These are phyloP conservation scores for Camelina neglecta DNA, from an alignment of 345 rosid genomes.

Conservation along the genomic window DNA sequence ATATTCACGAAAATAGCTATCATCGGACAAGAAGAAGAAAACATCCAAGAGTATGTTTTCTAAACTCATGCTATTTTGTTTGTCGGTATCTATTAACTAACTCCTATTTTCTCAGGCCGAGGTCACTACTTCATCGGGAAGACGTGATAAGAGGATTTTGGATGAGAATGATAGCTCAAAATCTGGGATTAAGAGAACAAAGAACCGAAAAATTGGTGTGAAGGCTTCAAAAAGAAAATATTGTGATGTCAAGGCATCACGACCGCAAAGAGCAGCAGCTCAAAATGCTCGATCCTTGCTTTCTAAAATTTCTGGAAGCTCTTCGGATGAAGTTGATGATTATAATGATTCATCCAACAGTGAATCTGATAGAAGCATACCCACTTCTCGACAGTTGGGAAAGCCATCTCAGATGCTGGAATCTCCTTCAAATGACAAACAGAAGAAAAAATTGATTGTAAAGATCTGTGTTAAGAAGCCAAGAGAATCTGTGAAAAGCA, in stretches of 20 bases:
- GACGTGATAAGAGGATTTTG: constrained; percentile 78
- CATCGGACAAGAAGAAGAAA: constrained; percentile 71
- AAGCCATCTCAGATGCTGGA: constrained; percentile 51
- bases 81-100: constrained; percentile 39
- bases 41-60: constrained; percentile 62
- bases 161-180: constrained; percentile 66
- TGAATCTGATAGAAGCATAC: constrained; percentile 56
- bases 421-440: constrained; percentile 56
- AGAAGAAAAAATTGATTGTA: constrained; percentile 72
- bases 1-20: constrained; percentile 55
- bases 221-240: constrained; percentile 65
- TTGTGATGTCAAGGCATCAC: constrained; percentile 63
- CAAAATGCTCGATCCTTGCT: constrained; percentile 86
- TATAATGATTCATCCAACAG: constrained; percentile 65
- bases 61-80: constrained; percentile 29
- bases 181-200: constrained; percentile 53
- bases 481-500: constrained; percentile 45
- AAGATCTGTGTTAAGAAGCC: constrained; percentile 76
- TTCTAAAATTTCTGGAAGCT: constrained; percentile 80
- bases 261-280: constrained; percentile 96
- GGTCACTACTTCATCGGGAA: constrained; percentile 62
- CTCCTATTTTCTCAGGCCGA: constrained; percentile 63
- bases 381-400: constrained; percentile 45
- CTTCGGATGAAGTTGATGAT: constrained; percentile 69
- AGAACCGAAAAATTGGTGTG: constrained; percentile 56